Evolutionary conservation across 768 basidiomycete species (phyloP).

Genomic region (Termitomyces sp.): DNA sequence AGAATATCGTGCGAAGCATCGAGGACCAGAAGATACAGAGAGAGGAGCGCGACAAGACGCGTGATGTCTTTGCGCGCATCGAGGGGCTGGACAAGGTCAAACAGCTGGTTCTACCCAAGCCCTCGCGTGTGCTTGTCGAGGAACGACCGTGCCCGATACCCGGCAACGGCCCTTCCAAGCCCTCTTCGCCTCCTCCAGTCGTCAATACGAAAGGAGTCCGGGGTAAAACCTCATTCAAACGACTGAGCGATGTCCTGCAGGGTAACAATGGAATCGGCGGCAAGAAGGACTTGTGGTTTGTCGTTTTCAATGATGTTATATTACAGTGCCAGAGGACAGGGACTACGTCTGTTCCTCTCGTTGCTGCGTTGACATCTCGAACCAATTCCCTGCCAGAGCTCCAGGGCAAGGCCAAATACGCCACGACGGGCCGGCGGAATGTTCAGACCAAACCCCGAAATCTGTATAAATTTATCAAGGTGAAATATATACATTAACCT

Average conservation of each 20-base stretch:
- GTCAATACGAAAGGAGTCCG: constrained; percentile 58
- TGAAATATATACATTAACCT: constrained; percentile 20
- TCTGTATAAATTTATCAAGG: constrained; percentile 91
- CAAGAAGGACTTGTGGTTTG: constrained; percentile 91
- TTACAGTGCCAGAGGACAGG: constrained; percentile 89
- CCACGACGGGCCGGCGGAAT: constrained; percentile 72
- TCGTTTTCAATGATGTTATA: constrained; percentile 94
- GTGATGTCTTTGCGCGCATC: constrained; percentile 94
- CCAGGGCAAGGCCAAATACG: constrained; percentile 81
- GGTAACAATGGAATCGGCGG: constrained; percentile 48
- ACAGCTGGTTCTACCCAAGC: constrained; percentile 88
- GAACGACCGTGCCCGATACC: constrained; percentile 54
- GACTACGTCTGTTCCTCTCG: constrained; percentile 79
- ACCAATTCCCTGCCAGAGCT: constrained; percentile 81
- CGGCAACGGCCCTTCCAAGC: constrained; percentile 30
- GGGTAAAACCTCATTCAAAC: constrained; percentile 84
- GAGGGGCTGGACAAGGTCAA: constrained; percentile 94
- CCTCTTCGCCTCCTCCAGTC: constrained; percentile 38
- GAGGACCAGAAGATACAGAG: constrained; percentile 98
- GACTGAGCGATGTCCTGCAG: constrained; percentile 85
- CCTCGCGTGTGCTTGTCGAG: constrained; percentile 81
- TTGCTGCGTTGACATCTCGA: constrained; percentile 61
- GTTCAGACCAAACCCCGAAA: constrained; percentile 84
- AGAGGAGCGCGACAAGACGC: constrained; percentile 92
- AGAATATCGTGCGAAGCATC: constrained; percentile 92